Base-by-base conservation (phyloP, 140 eudicot genomes). In the Erigeron philadelphicus region DNA sequence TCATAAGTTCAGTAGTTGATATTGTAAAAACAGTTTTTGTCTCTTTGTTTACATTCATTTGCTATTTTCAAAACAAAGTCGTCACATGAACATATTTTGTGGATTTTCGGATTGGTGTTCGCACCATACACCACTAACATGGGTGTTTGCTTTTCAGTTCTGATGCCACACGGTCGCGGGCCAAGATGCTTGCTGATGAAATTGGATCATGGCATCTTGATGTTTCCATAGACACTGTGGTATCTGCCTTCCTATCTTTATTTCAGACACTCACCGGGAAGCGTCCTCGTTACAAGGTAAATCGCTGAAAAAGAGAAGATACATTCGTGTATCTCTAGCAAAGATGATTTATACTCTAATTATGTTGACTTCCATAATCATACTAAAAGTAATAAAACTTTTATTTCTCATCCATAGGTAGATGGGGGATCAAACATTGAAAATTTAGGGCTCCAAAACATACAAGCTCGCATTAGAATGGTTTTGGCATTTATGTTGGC, bases 401-500 rank as follows among this genome's bases (percentile, higher is more conserved):
- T 52, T 63, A 9, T 61, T 75, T 19, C 0, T n/a, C 16, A 40
- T 23, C 66, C 23, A 21, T 85, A 92, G 98, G 86, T 92, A 13
- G 98, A 92, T 74, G 98, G 96, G 11, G 98, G 98, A 48, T 82
- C 96, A 52, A 86, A 88, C 79, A 80, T 81, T 58, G 98, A 92
- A 78, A 92, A 92, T 75, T 81, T 92, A 61, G 98, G 96, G 59
- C 83, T 92, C 83, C 98, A 92, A 69, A 92, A 92, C 61, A 92
- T 92, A 75, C 98, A 92, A 80, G 98, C 98, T 75, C 91, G 98
- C 46, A 84, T 92, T 52, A 86, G 98, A 83, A 92, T 92, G 98
- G 96, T 88, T 68, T 68, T 92, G 72, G 98, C 98, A 40, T 92
- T 92, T 75, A 88, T 92, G 98, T 71, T 92, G 53, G 98, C 98